These are phyloP conservation scores for Cladosporium colombiae DNA, from an alignment of 2,329 filamentous ascomycete species.

Conservation along the genomic window DNA sequence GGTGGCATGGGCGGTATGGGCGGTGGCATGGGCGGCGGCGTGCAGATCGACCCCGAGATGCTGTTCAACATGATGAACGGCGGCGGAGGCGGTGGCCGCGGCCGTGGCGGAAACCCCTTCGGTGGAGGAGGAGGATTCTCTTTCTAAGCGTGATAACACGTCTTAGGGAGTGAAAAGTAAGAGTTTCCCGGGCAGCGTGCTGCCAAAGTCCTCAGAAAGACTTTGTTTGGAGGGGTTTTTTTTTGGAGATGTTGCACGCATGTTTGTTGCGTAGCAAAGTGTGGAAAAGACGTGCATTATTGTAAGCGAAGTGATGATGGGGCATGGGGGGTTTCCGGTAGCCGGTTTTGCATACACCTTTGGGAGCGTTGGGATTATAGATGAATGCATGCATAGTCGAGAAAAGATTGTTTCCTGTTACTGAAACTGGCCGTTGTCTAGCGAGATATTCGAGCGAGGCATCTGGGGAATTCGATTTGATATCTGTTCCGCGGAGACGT, in stretches of 20 bases:
- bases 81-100: slow-evolving; percentile 47
- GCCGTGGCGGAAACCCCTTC: slow-evolving; percentile 28
- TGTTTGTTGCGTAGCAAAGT: neutral
- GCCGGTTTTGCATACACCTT: neutral
- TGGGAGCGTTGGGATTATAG: neutral
- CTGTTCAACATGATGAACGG: slow-evolving; percentile 82
- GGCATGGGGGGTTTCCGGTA: neutral
- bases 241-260: neutral
- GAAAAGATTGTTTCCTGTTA: neutral
- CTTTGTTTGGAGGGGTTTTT: neutral
- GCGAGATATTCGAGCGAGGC: too few relatives aligned
- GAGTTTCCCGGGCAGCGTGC: neutral
- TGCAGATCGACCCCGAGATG: slow-evolving; percentile 71
- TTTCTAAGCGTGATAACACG: slow-evolving; percentile 9
- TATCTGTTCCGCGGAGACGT: neutral
- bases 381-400: neutral
- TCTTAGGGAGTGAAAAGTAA: neutral
- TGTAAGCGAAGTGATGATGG: neutral
- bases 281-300: neutral
- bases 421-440: too few relatives aligned
- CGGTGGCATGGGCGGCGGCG: slow-evolving; percentile 45
- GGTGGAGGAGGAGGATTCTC: slow-evolving; percentile 21
- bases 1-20: slow-evolving; percentile 44
- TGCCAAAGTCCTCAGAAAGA: neutral
- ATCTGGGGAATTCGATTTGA: neutral